Conservation (phyloP, 805 yeast genomes). For the Wickerhamiella australiensis region DNA sequence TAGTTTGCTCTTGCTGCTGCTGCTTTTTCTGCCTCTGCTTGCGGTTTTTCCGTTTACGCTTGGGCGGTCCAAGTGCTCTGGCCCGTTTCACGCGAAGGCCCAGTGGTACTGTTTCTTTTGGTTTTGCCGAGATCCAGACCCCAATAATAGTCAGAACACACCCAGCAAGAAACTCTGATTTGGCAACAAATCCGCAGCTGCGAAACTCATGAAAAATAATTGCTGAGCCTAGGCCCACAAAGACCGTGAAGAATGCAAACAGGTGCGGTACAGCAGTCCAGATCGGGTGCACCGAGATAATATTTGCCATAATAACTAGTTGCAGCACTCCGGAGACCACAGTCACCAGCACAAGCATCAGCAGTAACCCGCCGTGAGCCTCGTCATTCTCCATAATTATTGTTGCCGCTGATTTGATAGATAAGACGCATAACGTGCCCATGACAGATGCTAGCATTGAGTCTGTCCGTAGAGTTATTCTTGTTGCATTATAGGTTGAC, state of each 20-base stretch:
- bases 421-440: conserved; percentile 39
- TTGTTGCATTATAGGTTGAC: background rate
- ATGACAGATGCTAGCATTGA: conserved; percentile 28
- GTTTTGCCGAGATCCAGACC: conserved; percentile 28
- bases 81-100: conserved; percentile 1
- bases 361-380: conserved; percentile 5
- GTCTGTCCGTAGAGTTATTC: background rate
- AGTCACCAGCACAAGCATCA: conserved; percentile 27
- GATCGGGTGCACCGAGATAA: conserved; percentile 33
- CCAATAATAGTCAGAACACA: conserved; percentile 33
- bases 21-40: background rate
- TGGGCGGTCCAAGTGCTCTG: background rate
- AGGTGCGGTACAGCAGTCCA: conserved; percentile 41
- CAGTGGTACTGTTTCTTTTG: conserved; percentile 14
- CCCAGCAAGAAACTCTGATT: conserved; percentile 28
- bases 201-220: conserved; percentile 34
- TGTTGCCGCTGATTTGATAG: conserved; percentile 33
- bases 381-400: conserved; percentile 11
- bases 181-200: conserved; percentile 21
- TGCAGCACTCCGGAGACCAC: conserved; percentile 34
- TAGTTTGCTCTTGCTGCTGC: background rate
- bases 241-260: conserved; percentile 37
- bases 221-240: conserved; percentile 35
- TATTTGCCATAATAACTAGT: conserved; percentile 31
- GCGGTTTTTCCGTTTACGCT: background rate